Conservation (phyloP, 345 rosid species). For the Salix purpurea region DNA sequence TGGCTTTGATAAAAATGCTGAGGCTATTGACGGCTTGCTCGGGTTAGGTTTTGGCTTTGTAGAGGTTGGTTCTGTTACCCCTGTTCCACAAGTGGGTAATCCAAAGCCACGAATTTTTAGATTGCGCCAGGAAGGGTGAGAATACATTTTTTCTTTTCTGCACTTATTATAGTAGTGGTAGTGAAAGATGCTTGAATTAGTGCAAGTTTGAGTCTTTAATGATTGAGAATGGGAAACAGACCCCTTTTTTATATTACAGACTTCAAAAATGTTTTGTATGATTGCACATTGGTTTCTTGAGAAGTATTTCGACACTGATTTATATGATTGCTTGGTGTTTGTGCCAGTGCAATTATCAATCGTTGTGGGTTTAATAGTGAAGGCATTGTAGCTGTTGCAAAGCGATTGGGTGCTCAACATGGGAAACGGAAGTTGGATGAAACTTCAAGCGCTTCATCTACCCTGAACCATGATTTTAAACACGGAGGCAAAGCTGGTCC, state of each 20-base stretch:
- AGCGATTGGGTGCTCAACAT: constrained; percentile 94
- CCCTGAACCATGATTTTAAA: constrained; percentile 49
- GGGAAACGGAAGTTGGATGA: constrained; percentile 91
- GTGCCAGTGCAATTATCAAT: constrained; percentile 84
- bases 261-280: neutral
- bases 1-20: constrained; percentile 98
- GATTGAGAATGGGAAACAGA: neutral
- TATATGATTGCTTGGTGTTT: constrained; percentile 7
- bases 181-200: neutral
- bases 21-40: constrained; percentile 85
- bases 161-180: neutral
- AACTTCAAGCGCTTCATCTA: constrained; percentile 60
- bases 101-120: constrained; percentile 91
- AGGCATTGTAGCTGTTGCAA: constrained; percentile 94
- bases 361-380: constrained; percentile 96
- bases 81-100: constrained; percentile 94
- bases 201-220: neutral
- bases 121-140: constrained; percentile 75
- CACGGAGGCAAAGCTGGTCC: constrained; percentile 98
- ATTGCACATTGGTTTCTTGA: constrained; percentile 1
- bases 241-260: neutral
- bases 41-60: constrained; percentile 94
- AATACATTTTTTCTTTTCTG: neutral
- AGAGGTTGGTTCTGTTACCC: constrained; percentile 97
- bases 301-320: constrained; percentile 3